Evolutionary conservation across 768 basidiomycete species (phyloP), one percentile per base, ranked within the genome.

Genomic region (Suillus occidentalis): DNA sequence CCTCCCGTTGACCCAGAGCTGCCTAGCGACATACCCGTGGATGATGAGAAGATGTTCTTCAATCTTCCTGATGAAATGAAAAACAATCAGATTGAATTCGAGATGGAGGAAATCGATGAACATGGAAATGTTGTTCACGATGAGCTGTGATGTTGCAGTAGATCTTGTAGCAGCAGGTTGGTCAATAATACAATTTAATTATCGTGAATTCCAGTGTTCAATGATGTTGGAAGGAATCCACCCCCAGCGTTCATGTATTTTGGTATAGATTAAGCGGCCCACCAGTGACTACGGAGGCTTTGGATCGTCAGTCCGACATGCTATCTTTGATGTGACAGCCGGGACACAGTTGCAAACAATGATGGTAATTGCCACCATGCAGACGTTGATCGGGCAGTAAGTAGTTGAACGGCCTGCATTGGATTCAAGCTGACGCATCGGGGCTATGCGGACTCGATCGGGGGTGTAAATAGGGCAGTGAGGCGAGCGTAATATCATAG

Each of bases 1-100:
- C 97, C 97, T 12, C 91, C 92, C 25, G 84, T 93, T 55, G 91
- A 89, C 68, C 81, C 89, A 1, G 81, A 85, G 66, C 68, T 88
- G 53, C 80, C 84, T 5, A 77, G 78, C 16, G 80, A 84, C 56
- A 77, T 67, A 12, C 62, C 67, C 25, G 50, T 71, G 34, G 77
- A 75, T 31, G 75, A 75, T n/a, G 76, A 81, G 34, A 81, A 86
- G 69, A 79, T 85, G 18, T 82, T 82, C 4, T 78, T 86, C 40
- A 76, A 80, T 59, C 60, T 88, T 55, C 83, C 85, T 60, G 85
- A 89, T 52, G 80, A 85, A 39, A 70, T 89, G 73, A 83, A 85
- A 66, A 81, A 86, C 63, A 77, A 88, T 66, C 67, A 85, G n/a
- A 84, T 91, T 71, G 63, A 70, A 4, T 1, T 76, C 49, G 76